These are phyloP conservation scores for Begonia fuchsioides DNA, from an alignment of 306 rosid species.

Conservation along the genomic window DNA sequence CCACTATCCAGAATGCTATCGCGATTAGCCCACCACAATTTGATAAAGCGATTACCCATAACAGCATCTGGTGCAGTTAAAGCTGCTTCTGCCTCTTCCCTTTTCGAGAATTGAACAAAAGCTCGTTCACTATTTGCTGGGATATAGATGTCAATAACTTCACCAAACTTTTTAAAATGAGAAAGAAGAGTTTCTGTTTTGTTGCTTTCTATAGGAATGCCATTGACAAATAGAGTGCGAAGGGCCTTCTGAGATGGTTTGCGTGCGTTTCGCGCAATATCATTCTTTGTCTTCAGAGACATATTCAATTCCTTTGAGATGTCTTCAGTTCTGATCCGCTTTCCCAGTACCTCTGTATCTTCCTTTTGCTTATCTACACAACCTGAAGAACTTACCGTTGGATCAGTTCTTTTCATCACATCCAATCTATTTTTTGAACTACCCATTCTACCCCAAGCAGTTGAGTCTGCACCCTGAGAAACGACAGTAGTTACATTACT, in stretches of 20 bases:
- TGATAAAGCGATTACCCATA: constrained; percentile 97
- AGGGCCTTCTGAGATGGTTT: constrained; percentile 78
- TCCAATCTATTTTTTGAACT: constrained; percentile 53
- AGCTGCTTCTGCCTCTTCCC: constrained; percentile 99
- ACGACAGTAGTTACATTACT: constrained; percentile 16
- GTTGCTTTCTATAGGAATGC: constrained; percentile 72
- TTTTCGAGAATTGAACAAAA: constrained; percentile 88
- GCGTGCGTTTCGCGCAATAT: constrained; percentile 32
- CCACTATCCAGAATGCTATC: constrained; percentile 74
- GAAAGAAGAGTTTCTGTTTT: constrained; percentile 68
- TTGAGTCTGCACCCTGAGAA: constrained; percentile 41
- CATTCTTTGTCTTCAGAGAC: constrained; percentile 39
- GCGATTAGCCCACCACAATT: constrained; percentile 98
- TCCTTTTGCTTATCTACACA: constrained; percentile 51
- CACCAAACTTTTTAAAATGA: constrained; percentile 87
- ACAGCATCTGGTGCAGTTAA: constrained; percentile 89
- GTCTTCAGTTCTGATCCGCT: constrained; percentile 39
- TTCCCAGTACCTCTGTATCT: constrained; percentile 51
- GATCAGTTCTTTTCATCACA: constrained; percentile 41
- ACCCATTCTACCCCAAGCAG: constrained; percentile 88
- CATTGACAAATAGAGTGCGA: constrained; percentile 82
- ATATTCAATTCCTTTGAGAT: too few species aligned
- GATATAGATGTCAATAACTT: constrained; percentile 74
- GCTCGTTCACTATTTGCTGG: constrained; percentile 79
- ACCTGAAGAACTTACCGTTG: constrained; percentile 33